Evolutionary conservation across 495 filamentous ascomycete genomes (phyloP), one percentile per base, ranked within the genome.

Genomic region (Penicillium verhagenii): DNA sequence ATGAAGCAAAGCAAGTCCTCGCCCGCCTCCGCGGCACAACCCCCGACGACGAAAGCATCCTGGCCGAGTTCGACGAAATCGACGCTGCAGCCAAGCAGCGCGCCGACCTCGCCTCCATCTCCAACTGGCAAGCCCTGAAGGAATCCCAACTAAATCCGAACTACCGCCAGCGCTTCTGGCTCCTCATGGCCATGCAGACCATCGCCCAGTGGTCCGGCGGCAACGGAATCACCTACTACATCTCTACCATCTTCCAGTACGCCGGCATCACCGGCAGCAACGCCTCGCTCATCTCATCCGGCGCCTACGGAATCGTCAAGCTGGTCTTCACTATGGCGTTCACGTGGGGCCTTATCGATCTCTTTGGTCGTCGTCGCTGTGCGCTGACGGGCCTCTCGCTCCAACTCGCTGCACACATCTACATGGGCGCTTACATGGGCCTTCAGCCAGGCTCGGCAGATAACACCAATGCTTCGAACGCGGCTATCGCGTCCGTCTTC

Each of bases 151-250:
- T 33, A 2, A 71, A 72, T 42, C 49, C 71, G 8, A 75, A 74
- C 48, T 78, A 78, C 52, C 70, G 75, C 7, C 69, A 77, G 39
- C 70, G 75, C 16, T 79, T 76, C 67, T 74, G 74, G 70, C 64
- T 79, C 33, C 53, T 76, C 3, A 72, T 76, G 47, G 49, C 66
- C 23, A 74, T 79, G 69, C 75, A 79, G 46, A 76, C 71, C 3
- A 65, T 77, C 44, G 64, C 71, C 1, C 75, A 79, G 53, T 79
- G 74, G 74, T 72, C 72, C 7, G 75, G 75, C 13, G 74, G 75
- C 4, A 79, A 77, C 52, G 75, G 75, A 11, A 77, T 77, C 53
- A 77, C 75, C 3, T 79, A 74, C 59, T 79, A 77, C 37, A 65
- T 79, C 13, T 66, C 74, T 0, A 67, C 40, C 10, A 74, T 78